Percentiles rank a stretch among this genome's conserved stretches.
phyloP scores from a whole-genome alignment of 2,329 filamentous ascomycete species.

The Calonectria fujianensis region DNA sequence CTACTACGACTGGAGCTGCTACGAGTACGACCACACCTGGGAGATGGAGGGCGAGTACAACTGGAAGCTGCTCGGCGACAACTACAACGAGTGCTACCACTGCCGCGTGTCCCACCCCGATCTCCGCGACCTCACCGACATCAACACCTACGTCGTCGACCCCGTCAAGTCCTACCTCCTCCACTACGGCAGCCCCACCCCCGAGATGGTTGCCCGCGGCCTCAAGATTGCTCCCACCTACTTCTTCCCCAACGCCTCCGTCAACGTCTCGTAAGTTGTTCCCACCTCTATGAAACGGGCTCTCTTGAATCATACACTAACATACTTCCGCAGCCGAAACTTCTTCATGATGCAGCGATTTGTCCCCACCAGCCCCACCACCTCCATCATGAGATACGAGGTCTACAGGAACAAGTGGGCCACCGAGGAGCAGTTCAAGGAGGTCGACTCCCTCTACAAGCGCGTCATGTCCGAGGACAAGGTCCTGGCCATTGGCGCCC shows the following conservation, averaged over 20 bases:
- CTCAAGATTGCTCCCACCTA: conserved; percentile 60
- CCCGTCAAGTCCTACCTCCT: conserved; percentile 36
- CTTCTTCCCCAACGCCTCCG: conserved; percentile 70
- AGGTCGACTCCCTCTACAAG: conserved; percentile 33
- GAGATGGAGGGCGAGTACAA: conserved; percentile 74
- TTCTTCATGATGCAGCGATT: conserved; percentile 79
- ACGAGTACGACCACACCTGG: conserved; percentile 74
- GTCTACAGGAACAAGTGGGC: conserved; percentile 53
- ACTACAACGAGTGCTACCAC: conserved; percentile 81
- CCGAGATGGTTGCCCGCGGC: conserved; percentile 31
- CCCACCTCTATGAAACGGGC: not conserved
- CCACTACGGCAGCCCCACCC: conserved; percentile 37
- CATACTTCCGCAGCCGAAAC: conserved; percentile 63
- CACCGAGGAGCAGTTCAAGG: conserved; percentile 23
- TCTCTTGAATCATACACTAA: conserved; percentile 1
- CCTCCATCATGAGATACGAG: conserved; percentile 74
- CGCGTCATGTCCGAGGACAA: conserved; percentile 72
- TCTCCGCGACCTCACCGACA: conserved; percentile 72
- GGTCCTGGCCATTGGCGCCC: conserved; percentile 67
- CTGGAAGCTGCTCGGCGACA: conserved; percentile 77
- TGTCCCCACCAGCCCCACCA: conserved; percentile 70
- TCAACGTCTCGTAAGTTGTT: conserved; percentile 66
- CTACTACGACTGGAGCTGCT: conserved; percentile 69
- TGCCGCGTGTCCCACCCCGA: conserved; percentile 75
- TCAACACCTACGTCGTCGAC: conserved; percentile 70